phyloP scores from a whole-genome alignment of 78 protist genomes.

The Emiliania huxleyi region DNA sequence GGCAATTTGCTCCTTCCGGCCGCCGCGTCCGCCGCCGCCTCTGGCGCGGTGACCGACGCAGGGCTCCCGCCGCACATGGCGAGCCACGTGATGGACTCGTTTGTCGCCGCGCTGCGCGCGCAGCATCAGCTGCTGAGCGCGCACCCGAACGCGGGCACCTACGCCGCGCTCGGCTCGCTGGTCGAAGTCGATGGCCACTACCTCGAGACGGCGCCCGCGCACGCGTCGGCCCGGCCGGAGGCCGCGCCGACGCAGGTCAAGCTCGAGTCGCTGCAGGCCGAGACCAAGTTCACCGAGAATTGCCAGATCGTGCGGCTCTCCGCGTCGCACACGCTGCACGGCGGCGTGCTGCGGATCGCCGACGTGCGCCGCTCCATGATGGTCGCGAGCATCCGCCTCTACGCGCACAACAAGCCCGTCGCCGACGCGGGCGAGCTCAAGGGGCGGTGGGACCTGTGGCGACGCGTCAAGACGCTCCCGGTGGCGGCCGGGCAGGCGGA shows the following conservation, averaged over 20 bases:
- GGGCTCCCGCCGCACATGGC: neutral
- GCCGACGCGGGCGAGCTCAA: constrained; percentile 66
- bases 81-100: neutral
- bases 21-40: neutral
- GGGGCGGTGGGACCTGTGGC: constrained; percentile 68
- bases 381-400: constrained; percentile 66
- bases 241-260: constrained; percentile 37
- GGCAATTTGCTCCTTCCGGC: neutral
- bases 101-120: neutral
- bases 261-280: constrained; percentile 61
- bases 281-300: constrained; percentile 68
- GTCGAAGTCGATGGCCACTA: constrained; percentile 75
- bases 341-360: neutral
- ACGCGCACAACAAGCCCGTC: constrained; percentile 57
- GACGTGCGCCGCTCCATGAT: constrained; percentile 58
- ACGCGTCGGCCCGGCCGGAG: constrained; percentile 64
- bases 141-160: constrained; percentile 77
- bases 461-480: constrained; percentile 30
- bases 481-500: constrained; percentile 65
- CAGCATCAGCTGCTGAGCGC: constrained; percentile 38
- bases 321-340: constrained; percentile 37
- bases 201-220: constrained; percentile 74
- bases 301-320: constrained; percentile 40
- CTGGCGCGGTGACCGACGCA: neutral
- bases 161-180: constrained; percentile 40